Evolutionary conservation across 345 rosid genomes (phyloP).

Genomic region (Hibiscus trionum): DNA sequence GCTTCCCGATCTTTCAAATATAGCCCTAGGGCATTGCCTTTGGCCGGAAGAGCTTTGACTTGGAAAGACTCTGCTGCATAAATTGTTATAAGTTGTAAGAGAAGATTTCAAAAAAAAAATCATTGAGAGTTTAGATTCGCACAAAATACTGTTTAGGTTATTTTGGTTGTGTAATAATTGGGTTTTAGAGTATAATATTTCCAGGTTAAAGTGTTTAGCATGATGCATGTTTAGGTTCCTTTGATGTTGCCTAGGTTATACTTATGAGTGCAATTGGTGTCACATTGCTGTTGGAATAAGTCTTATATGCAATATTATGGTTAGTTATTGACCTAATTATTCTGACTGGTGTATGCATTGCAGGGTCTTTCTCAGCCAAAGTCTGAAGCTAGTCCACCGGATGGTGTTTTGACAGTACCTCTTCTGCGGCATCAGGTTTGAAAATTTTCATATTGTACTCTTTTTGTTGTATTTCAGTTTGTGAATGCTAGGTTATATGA

Average conservation of each 20-base stretch:
- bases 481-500: neutral
- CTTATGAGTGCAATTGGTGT: neutral
- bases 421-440: conserved; percentile 92
- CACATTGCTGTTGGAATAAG: neutral
- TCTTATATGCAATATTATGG: neutral
- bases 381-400: conserved; percentile 75
- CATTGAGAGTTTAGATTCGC: neutral
- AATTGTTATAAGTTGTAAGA: neutral
- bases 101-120: neutral
- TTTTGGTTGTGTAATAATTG: neutral
- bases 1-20: neutral
- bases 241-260: neutral
- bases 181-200: neutral
- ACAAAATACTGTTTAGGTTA: neutral
- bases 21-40: neutral
- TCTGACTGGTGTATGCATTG: conserved; percentile 19
- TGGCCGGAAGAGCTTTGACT: neutral
- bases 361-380: conserved; percentile 81
- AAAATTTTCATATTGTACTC: neutral
- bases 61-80: neutral
- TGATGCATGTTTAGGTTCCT: neutral
- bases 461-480: neutral
- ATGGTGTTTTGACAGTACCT: conserved; percentile 75
- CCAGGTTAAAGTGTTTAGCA: neutral
- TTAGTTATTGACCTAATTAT: neutral